Evolutionary conservation across 78 protist species (phyloP), one percentile per base, ranked within the genome.

Genomic region (Polysphondylium violaceum): DNA sequence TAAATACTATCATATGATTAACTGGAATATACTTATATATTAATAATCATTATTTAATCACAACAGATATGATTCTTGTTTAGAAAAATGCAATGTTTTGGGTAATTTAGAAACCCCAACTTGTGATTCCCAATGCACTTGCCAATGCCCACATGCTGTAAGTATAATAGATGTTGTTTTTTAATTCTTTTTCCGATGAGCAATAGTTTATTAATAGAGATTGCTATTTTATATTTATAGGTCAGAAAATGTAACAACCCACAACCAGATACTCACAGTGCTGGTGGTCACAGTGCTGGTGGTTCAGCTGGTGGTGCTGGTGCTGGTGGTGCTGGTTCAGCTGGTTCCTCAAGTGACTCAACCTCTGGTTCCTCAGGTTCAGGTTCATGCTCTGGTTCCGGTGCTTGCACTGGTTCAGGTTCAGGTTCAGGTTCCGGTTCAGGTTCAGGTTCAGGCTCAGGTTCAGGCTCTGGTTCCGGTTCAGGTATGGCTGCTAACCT

Each of bases 401-500:
- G 69, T 61, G 25, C 69, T 9, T 12, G 69, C 33, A 40, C 43
- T 11, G 25, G 69, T 40, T 29, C 69, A 33, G 69, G 69, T 61
- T 29, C 69, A 14, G 69, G 69, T 27, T 61, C 69, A 14, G 69
- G 69, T 61, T 27, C 41, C 3, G 69, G 69, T 14, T 27, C 41
- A 14, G 69, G 69, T n/a, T 61, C 69, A 5, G 69, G 69, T 14
- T 61, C 69, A 29, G 69, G 69, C 33, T 61, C 69, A 12, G 69
- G 69, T 29, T 27, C 41, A 7, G 69, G 69, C 7, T 61, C 69
- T n/a, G 69, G 69, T 27, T 61, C 69, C 3, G 69, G 69, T 61
- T 61, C 69, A 61, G 69, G 69, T n/a, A 61, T 61, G 69, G 69
- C 69, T 61, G 69, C n/a, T n/a, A n/a, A n/a, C n/a, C n/a, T 61